phyloP scores from a whole-genome alignment of 2,329 filamentous ascomycete genomes.

The Harringtonia aguacate region DNA sequence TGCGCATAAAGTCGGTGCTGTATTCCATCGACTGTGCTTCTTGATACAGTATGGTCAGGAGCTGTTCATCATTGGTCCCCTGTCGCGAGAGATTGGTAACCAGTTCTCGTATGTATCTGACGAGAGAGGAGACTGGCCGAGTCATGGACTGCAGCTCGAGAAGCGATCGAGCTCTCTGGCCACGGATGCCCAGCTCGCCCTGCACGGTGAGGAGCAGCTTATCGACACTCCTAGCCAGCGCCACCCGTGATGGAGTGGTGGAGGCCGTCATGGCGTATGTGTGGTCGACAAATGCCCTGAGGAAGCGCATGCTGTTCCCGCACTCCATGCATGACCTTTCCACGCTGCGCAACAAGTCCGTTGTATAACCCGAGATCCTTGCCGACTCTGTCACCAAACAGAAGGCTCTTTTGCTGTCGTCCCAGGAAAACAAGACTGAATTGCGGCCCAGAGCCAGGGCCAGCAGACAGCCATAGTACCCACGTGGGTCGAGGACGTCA shows the following conservation, averaged over 20 bases:
- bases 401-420: constrained; percentile 26
- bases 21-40: constrained; percentile 55
- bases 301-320: constrained; percentile 32
- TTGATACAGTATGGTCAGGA: constrained; percentile 51
- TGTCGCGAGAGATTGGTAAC: constrained; percentile 31
- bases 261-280: constrained; percentile 3
- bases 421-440: constrained; percentile 59
- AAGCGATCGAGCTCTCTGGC: constrained; percentile 32
- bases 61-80: constrained; percentile 43
- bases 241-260: constrained; percentile 33
- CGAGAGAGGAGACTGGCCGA: constrained; percentile 32
- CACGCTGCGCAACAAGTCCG: constrained; percentile 34
- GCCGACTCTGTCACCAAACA: constrained; percentile 21
- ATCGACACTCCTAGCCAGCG: constrained; percentile 39
- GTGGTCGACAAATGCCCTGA: constrained; percentile 10
- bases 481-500: constrained; percentile 33
- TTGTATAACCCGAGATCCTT: constrained; percentile 46
- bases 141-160: constrained; percentile 42
- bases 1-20: constrained; percentile 47
- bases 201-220: constrained; percentile 38
- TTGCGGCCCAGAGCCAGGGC: constrained; percentile 59
- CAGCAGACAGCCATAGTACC: constrained; percentile 48
- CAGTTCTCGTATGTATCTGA: constrained; percentile 41
- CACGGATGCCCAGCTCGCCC: constrained; percentile 33
- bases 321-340: constrained; percentile 35